Evolutionary conservation across 371 early-diverging fungal genomes (phyloP).

Genomic region (Blastocladiella emersonii): DNA sequence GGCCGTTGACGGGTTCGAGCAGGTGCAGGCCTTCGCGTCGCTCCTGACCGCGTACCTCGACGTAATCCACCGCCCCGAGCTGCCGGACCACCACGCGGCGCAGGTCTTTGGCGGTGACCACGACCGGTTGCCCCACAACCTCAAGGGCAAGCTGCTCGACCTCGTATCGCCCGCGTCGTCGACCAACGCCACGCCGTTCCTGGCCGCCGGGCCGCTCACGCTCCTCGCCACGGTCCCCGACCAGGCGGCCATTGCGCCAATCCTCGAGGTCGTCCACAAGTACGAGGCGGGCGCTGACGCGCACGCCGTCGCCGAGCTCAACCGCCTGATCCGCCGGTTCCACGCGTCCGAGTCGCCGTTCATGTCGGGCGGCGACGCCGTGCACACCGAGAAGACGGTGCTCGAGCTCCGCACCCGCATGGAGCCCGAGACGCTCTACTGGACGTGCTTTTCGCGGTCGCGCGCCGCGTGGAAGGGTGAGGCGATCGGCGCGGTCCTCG

Average conservation of each 20-base stretch:
- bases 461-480: conserved; percentile 67
- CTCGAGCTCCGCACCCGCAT: not conserved
- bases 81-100: conserved; percentile 47
- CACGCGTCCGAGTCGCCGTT: conserved; percentile 73
- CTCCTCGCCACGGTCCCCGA: conserved; percentile 50
- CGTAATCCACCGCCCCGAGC: conserved; percentile 54
- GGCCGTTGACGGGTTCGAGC: conserved; percentile 81
- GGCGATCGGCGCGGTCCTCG: conserved; percentile 59
- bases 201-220: conserved; percentile 49
- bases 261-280: conserved; percentile 46
- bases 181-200: conserved; percentile 45
- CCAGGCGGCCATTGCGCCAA: conserved; percentile 43
- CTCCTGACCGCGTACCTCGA: conserved; percentile 61
- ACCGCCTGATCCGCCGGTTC: conserved; percentile 65
- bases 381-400: conserved; percentile 31
- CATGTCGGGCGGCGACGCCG: conserved; percentile 32
- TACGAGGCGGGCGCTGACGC: conserved; percentile 61
- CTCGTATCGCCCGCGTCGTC: conserved; percentile 20
- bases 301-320: conserved; percentile 58
- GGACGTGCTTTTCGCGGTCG: conserved; percentile 66
- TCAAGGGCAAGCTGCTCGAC: not conserved
- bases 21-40: conserved; percentile 45
- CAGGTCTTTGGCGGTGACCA: not conserved
- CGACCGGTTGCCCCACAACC: not conserved
- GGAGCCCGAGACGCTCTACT: conserved; percentile 58